Evolutionary conservation across 2,329 filamentous ascomycete species (phyloP), one percentile per base, ranked within the genome.

Genomic region (Alternaria incomplexa): DNA sequence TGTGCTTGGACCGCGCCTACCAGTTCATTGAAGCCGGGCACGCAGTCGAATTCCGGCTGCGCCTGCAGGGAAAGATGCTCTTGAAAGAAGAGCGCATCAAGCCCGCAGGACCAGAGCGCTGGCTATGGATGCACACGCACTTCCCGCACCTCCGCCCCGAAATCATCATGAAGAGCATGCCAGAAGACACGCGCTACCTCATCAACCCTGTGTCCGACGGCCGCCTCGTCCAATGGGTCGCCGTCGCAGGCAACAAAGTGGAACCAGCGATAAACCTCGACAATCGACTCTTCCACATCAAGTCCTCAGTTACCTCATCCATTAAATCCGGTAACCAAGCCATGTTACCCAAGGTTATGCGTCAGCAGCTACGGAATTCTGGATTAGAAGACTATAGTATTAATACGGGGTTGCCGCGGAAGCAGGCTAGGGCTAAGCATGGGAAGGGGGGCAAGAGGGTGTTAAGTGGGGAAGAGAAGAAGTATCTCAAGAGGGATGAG

Each of bases 71-170:
- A 5, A 32, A 32, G 6, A 36, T 46, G 9, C 17, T 52, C 1
- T 12, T 20, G 15, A 69, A 69, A 55, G 46, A 58, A 17, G 47
- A 56, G 17, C 64, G 50, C 20, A 25, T 56, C n/a, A 11, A n/a
- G 45, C 44, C 46, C 3, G 54, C 43, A 1, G 54, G 60, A 7
- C 13, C 20, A 1, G 53, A 61, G 12, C 26, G 25, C 2, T 73
- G 69, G 68, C 66, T 60, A 11, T 77, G 72, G 69, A 54, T 72
- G 45, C 70, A 73, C 28, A 20, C 61, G 10, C 68, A 72, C 46
- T 78, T 73, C 28, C 74, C 76, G 2, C 75, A 78, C 44, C 26
- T 78, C 26, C 68, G 73, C 22, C 74, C 75, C 2, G 75, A 78
- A 55, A 72, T 77, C 25, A 74, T 78, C 9, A 26, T 73, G 28